Percentiles rank a stretch among this genome's conserved stretches.
Conservation (phyloP, 176 grass and related monocot species). For the maize (Zea mays) region DNA sequence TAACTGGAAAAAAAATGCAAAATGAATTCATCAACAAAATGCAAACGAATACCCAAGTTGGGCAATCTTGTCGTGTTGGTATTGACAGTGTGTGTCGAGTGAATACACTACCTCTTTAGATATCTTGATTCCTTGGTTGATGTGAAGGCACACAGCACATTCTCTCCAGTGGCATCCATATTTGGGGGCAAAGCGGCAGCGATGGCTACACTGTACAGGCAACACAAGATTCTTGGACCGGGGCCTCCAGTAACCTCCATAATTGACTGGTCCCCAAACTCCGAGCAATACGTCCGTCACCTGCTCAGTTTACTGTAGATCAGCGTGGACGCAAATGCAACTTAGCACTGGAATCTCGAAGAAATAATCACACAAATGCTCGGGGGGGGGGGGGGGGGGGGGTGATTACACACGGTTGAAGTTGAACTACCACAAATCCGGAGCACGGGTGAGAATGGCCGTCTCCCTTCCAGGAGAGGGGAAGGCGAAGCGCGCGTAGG, state of each 20-base stretch:
- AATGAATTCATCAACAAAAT: no score
- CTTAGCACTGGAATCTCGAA: neutral
- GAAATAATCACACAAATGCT: neutral
- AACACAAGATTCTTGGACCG: neutral
- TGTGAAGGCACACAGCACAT: slow-evolving; percentile 35
- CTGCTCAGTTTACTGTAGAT: slow-evolving; percentile 29
- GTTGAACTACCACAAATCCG: neutral
- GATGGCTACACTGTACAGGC: slow-evolving; percentile 28
- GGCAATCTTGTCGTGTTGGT: slow-evolving; percentile 15
- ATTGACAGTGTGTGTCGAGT: neutral
- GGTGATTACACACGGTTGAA: neutral
- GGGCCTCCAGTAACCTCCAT: neutral
- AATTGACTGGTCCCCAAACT: neutral
- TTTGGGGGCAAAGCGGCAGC: slow-evolving; percentile 33
- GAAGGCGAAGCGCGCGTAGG: neutral
- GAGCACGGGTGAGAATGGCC: neutral
- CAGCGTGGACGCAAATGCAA: slow-evolving; percentile 11
- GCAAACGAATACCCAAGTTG: slow-evolving; percentile 10
- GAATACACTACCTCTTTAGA: slow-evolving; percentile 40
- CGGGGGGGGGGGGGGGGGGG: no score
- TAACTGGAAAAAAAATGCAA: neutral
- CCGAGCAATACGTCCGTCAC: neutral
- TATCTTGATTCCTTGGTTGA: slow-evolving; percentile 36
- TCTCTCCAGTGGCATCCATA: slow-evolving; percentile 32
- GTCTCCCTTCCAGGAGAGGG: neutral